Base-by-base conservation (phyloP, 163 green algal genomes). In the Chlamydomonas reinhardtii region DNA sequence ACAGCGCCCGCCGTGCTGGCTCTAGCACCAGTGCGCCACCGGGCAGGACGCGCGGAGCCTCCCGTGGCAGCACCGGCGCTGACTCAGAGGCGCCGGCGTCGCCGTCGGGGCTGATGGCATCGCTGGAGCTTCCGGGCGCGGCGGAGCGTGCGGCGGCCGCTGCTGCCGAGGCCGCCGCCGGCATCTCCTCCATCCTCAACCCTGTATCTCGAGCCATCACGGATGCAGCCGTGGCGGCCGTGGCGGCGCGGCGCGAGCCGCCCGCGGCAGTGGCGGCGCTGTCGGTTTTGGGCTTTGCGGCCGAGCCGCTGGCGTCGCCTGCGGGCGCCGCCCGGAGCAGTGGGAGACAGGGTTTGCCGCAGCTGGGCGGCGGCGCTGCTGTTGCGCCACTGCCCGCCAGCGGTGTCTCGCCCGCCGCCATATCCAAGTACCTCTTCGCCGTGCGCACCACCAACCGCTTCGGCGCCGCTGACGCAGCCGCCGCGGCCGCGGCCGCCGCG, bases 171-270 rank as follows among this genome's bases (percentile, higher is more conserved):
- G 65, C 27, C 65, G 27, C 29, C 29, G n/a, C 59, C 22, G 65
- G 43, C 12, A 84, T 84, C 66, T 68, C 77, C 0, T 52, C 56
- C 31, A 32, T 70, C 14, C 48, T 84, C 43, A 84, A 84, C 52
- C 77, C 77, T 43, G 31, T 84, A 4, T 66, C 77, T 4, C 52
- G 66, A 2, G 77, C 77, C 17, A 48, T 84, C 17, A 59, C 77
- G 0, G 39, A 84, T 27, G 56, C 43, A 4, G 52, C 64, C 0
- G 39, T 39, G 14, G 61, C 73, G 39, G 76, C 76, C 27, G 37
- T 43, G 56, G 27, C 76, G 22, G 65, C 24, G 15, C 64, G 76
- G 29, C 27, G 37, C 14, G 76, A 84, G 31, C 62, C 69, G 62
- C 76, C 76, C 39, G 34, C 43, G 4, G 27, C 76, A 17, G 2